Base-by-base conservation (phyloP, 495 filamentous ascomycete genomes). In the Tuber magnatum region DNA sequence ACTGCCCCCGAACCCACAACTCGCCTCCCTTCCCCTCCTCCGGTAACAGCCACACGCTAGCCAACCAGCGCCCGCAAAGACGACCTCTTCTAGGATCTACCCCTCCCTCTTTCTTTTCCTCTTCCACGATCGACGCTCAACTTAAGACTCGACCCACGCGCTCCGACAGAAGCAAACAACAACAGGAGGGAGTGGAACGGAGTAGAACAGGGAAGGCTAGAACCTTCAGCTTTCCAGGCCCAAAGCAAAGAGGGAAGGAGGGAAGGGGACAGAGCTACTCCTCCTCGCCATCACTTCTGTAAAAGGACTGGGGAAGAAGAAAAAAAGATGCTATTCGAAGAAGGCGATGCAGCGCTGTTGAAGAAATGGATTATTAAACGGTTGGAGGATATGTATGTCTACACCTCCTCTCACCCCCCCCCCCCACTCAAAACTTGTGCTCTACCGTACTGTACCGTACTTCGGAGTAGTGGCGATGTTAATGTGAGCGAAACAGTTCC, bases 331-430 rank as follows among this genome's bases (percentile, higher is more conserved):
- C 85, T 92, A 77, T 91, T 97, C 79, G 86, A 90, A 39, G 93
- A 97, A 71, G 90, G 88, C 68, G 90, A 97, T 82, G 88, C 90
- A 72, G 85, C 86, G 22, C 86, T 90, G 43, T 86, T 99, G 72
- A 96, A 97, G 86, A 87, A 85, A 73, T 99, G 94, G 94, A 91
- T 97, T 76, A 91, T 97, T 72, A 92, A 90, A 84, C 91, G 93
- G 76, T 86, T 99, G 32, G 94, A 96, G 83, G 91, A 94, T 80
- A 97, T 95, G 94, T 96, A 87, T 81, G 91, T 85, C 41, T 22
- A 73, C 41, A 10, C 39, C 71, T 61, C 72, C 69, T 9, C 39
- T 3, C 48, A n/a, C 24, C 5, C 46, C 61, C 65, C 43, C 42
- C 40, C 6, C 51, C 40, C 46, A 65, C 48, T 48, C 44, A 18